A percentile compares a stretch with the other conserved stretches of the same genome.
Evolutionary conservation across 106 monocot genomes (phyloP).

Genomic region (Xerophyta viscosa): DNA sequence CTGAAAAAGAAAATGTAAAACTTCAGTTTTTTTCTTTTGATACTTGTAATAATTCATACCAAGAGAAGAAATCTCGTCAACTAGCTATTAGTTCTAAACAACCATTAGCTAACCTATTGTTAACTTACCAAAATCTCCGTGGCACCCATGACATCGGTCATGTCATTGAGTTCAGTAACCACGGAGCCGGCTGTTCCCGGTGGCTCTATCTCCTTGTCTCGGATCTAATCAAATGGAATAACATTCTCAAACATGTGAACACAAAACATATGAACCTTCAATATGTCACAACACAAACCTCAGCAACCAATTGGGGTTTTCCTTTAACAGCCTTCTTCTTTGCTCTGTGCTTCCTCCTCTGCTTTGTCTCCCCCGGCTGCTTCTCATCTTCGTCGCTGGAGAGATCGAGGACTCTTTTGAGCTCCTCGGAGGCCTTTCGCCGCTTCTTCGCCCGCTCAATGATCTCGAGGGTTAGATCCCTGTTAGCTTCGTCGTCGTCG

Average conservation of each 20-base stretch:
- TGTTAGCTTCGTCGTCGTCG: slow-evolving; percentile 85
- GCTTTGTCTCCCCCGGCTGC: background rate
- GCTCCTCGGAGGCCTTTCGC: slow-evolving; percentile 12
- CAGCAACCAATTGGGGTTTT: slow-evolving; percentile 4
- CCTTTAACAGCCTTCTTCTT: slow-evolving; percentile 25
- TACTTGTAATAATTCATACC: background rate
- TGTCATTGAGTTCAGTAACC: slow-evolving; percentile 17
- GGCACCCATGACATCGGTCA: slow-evolving; percentile 42
- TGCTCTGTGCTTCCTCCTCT: slow-evolving; percentile 6
- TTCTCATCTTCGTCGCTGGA: slow-evolving; percentile 13
- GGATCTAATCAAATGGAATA: slow-evolving; percentile 1
- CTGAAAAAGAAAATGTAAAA: background rate
- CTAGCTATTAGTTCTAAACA: no score
- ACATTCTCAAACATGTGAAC: background rate
- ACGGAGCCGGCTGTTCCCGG: slow-evolving; percentile 23
- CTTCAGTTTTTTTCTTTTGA: background rate
- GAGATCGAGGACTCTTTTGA: background rate
- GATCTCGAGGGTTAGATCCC: slow-evolving; percentile 59
- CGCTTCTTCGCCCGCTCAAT: slow-evolving; percentile 35
- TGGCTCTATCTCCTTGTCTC: slow-evolving; percentile 11
- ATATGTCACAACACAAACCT: slow-evolving; percentile 10
- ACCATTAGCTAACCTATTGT: background rate
- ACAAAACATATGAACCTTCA: background rate
- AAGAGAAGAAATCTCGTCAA: no score
- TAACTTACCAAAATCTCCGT: slow-evolving; percentile 76